Base-by-base conservation (phyloP, 495 filamentous ascomycete species). In the Lasiosphaeria ovina region DNA sequence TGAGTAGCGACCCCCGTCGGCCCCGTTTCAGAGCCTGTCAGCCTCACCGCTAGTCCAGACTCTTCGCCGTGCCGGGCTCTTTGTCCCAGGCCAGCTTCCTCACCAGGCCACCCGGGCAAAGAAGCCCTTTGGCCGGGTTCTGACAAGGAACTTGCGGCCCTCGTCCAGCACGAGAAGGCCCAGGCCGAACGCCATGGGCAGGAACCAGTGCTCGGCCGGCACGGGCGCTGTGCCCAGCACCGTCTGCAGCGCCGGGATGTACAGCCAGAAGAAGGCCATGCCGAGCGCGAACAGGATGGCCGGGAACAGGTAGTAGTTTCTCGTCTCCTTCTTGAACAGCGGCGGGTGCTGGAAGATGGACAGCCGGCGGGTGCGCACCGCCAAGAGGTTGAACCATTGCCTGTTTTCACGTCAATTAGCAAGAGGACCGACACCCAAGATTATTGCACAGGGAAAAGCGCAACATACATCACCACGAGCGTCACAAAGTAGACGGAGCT, bases 401-500 rank as follows among this genome's bases (percentile, higher is more conserved):
- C 81, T 84, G 35, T 32, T 3, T 2, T 2, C 51, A 24, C 14
- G 35, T 24, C 40, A 24, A 32, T 10, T 9, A 33, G 54, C 60
- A 35, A 62, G 57, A 24, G 58, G 32, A 9, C 7, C 7, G 32
- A 4, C n/a, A 16, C 2, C 50, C 14, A 12, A 44, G 16, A 38
- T 8, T 35, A 42, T 3, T 35, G 31, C 3, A 17, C 34, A 33
- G 12, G 31, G 33, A 7, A 4, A 36, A 34, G 45, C 24, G 33
- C 10, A 63, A 65, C 77, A 69, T 68, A 82, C 85, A 87, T 87
- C 4, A 88, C 81, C 6, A 91, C 86, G 8, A 91, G 73, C n/a
- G 81, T 89, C 35, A 90, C 81, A 62, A 91, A 91, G 64, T 91
- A 91, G 40, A 90, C 83, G 32, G 80, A 84, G 34, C 81, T 85